Evolutionary conservation across 2,329 filamentous ascomycete species (phyloP).

Genomic region (Fusarium fujikuroi): DNA sequence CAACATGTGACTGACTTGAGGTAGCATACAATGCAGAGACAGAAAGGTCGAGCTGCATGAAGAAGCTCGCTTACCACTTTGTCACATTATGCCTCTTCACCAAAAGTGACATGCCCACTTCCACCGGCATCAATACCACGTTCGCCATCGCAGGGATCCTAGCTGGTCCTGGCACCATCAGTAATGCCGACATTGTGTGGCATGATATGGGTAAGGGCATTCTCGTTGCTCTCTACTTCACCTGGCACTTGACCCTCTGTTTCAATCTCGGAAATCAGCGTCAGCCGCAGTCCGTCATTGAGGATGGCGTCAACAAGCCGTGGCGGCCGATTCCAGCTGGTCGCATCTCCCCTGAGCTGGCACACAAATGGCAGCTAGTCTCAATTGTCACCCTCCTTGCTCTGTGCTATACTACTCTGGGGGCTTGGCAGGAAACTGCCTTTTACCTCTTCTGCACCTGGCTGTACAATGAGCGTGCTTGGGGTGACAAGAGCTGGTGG

Average conservation of each 20-base stretch:
- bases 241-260: slow-evolving; percentile 39
- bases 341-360: slow-evolving; percentile 42
- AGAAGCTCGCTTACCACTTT: slow-evolving; percentile 25
- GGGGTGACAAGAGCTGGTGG: slow-evolving; percentile 46
- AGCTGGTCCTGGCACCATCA: slow-evolving; percentile 25
- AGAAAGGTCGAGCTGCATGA: neutral
- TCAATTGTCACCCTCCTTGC: slow-evolving; percentile 38
- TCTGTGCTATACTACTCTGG: slow-evolving; percentile 34
- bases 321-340: slow-evolving; percentile 47
- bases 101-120: slow-evolving; percentile 35
- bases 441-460: slow-evolving; percentile 49
- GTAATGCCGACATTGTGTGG: slow-evolving; percentile 19
- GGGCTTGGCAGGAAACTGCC: slow-evolving; percentile 40
- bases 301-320: slow-evolving; percentile 56
- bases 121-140: slow-evolving; percentile 32
- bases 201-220: slow-evolving; percentile 30
- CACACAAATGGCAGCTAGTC: slow-evolving; percentile 38
- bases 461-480: slow-evolving; percentile 55
- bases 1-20: slow-evolving; percentile 16
- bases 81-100: slow-evolving; percentile 35
- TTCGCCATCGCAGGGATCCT: slow-evolving; percentile 34
- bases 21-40: slow-evolving; percentile 16
- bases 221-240: slow-evolving; percentile 35
- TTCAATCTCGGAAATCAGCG: slow-evolving; percentile 55
- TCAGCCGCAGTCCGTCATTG: slow-evolving; percentile 45